These are phyloP conservation scores for Puccinia polysora DNA, from an alignment of 1,284 basidiomycete species.

Conservation along the genomic window DNA sequence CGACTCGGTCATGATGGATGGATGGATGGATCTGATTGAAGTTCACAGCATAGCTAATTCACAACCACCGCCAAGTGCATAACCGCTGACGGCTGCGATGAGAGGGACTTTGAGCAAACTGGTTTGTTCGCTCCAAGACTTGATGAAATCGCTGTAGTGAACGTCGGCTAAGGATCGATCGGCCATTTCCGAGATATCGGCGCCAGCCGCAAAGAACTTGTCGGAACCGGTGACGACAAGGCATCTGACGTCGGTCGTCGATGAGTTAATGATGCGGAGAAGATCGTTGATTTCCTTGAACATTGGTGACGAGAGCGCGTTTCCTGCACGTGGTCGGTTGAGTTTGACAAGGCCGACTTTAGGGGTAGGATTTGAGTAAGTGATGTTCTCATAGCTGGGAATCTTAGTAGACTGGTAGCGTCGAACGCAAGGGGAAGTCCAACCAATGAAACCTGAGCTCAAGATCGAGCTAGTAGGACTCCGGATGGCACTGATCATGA, in stretches of 20 bases:
- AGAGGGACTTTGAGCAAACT: constrained; percentile 79
- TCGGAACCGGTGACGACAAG: constrained; percentile 91
- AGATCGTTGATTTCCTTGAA: constrained; percentile 70
- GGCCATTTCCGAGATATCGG: constrained; percentile 63
- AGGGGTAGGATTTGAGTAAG: constrained; percentile 50
- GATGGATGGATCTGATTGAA: neutral
- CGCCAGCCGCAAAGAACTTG: constrained; percentile 76
- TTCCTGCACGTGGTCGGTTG: constrained; percentile 92
- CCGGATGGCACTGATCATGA: too few relatives aligned
- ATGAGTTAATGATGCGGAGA: constrained; percentile 68
- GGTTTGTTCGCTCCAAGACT: constrained; percentile 72
- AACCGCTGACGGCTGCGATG: constrained; percentile 92
- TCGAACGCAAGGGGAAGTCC: neutral
- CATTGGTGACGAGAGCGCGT: constrained; percentile 58
- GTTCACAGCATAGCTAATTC: constrained; percentile 84
- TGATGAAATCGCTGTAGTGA: constrained; percentile 82
- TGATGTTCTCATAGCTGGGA: constrained; percentile 21
- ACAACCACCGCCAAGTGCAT: constrained; percentile 91
- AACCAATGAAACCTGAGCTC: neutral
- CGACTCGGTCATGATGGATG: neutral
- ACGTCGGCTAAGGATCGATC: constrained; percentile 76
- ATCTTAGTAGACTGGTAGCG: constrained; percentile 8
- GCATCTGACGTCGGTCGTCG: constrained; percentile 68
- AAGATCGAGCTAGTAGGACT: too few relatives aligned
- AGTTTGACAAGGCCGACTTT: constrained; percentile 82